Evolutionary conservation across 1,284 basidiomycete genomes (phyloP).

Genomic region (Ganoderma leucocontextum): DNA sequence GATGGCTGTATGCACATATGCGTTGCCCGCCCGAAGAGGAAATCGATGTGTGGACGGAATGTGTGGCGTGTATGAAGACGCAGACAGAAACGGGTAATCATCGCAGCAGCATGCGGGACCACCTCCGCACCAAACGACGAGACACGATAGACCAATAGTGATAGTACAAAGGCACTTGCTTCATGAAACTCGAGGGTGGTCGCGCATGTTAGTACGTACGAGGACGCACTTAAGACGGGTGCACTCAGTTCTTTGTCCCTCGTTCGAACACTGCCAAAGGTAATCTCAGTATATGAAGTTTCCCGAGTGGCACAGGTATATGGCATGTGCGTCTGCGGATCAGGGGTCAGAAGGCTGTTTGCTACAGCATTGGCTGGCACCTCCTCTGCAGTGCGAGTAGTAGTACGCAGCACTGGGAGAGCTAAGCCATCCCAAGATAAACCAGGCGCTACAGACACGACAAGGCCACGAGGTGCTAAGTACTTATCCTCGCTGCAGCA

Average conservation of each 20-base stretch:
- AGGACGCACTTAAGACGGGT: not conserved
- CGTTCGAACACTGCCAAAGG: conserved; percentile 1
- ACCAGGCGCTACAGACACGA: not conserved
- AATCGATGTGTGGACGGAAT: not conserved
- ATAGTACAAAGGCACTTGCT: not conserved
- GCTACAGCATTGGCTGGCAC: conserved; percentile 4
- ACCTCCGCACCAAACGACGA: not conserved
- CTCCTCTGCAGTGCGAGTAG: not conserved
- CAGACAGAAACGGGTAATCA: conserved; percentile 1
- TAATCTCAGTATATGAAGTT: not conserved
- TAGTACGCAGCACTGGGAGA: not conserved
- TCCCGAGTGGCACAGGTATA: conserved; percentile 1
- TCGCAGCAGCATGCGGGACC: not conserved
- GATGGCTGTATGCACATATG: not conserved
- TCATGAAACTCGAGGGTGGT: conserved; percentile 1
- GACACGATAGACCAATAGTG: not conserved
- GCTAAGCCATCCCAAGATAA: not conserved
- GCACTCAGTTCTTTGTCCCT: not conserved
- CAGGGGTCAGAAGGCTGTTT: conserved; percentile 4
- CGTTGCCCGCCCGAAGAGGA: not conserved
- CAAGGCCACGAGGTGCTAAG: conserved; percentile 9
- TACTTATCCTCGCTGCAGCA: not conserved
- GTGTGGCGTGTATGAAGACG: no score
- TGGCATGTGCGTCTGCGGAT: not conserved
- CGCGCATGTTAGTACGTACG: not conserved